These are phyloP conservation scores for Penicillium sp. DNA, from an alignment of 2,329 filamentous ascomycete genomes.

Conservation along the genomic window DNA sequence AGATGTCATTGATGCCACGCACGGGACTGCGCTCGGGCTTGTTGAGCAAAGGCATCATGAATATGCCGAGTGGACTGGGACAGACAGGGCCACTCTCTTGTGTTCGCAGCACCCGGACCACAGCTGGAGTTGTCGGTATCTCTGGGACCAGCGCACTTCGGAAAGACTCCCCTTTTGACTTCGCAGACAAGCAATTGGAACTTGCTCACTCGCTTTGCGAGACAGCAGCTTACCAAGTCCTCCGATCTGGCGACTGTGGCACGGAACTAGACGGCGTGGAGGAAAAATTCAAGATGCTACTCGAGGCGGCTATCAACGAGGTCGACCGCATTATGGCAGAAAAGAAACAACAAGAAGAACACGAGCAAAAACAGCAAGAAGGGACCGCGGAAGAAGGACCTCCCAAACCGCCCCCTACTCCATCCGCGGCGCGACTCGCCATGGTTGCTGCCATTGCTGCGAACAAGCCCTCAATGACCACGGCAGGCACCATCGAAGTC, in stretches of 20 bases:
- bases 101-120: conserved; percentile 31
- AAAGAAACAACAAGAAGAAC: conserved; percentile 37
- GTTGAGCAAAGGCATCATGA: conserved; percentile 13
- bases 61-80: background rate
- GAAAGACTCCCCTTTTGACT: conserved; percentile 66
- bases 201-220: conserved; percentile 79
- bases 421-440: conserved; percentile 22
- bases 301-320: conserved; percentile 61
- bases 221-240: conserved; percentile 80
- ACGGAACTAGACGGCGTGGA: conserved; percentile 71
- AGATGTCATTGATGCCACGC: conserved; percentile 52
- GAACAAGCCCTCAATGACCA: conserved; percentile 22
- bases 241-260: conserved; percentile 84
- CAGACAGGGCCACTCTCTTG: conserved; percentile 10
- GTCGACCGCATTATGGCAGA: conserved; percentile 58
- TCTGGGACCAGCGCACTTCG: conserved; percentile 14
- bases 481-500: conserved; percentile 34
- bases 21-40: conserved; percentile 24
- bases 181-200: conserved; percentile 75
- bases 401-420: conserved; percentile 14
- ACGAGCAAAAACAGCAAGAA: conserved; percentile 14
- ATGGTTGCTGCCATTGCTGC: conserved; percentile 19
- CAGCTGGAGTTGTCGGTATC: conserved; percentile 19
- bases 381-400: conserved; percentile 3
- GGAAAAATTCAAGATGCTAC: conserved; percentile 62